Percentiles rank a stretch among this genome's conserved stretches.
Conservation (phyloP, 2,329 filamentous ascomycete genomes). For the Stemphylium vesicarium region DNA sequence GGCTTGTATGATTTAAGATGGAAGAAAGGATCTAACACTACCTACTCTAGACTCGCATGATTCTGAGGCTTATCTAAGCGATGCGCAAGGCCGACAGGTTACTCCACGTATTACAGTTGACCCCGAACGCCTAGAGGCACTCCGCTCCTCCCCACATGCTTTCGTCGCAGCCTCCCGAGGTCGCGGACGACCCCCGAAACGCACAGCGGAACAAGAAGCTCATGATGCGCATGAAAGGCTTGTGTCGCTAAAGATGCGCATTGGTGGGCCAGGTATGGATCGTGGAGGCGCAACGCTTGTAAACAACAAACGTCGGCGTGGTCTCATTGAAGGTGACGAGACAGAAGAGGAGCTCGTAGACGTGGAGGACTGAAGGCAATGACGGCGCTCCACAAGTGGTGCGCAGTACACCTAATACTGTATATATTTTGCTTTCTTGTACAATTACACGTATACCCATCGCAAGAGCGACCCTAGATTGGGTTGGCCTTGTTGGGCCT, state of each 20-base stretch:
- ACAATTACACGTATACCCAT: conserved; percentile 16
- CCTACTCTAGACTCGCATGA: conserved; percentile 45
- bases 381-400: not conserved
- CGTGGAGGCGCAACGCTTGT: conserved; percentile 60
- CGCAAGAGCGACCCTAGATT: not conserved
- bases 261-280: conserved; percentile 61
- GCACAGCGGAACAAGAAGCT: conserved; percentile 53
- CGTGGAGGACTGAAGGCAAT: conserved; percentile 27
- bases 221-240: conserved; percentile 54
- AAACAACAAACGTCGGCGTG: conserved; percentile 57
- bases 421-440: not conserved
- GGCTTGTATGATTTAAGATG: not conserved
- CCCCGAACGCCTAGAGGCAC: conserved; percentile 17
- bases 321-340: conserved; percentile 59
- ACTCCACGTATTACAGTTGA: conserved; percentile 52
- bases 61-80: conserved; percentile 57
- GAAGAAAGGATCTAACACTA: conserved; percentile 25
- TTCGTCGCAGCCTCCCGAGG: conserved; percentile 35
- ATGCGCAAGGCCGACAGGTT: conserved; percentile 54
- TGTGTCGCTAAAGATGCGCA: conserved; percentile 56
- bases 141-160: conserved; percentile 1
- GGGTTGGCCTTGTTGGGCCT: not conserved
- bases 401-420: not conserved
- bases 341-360: conserved; percentile 54
- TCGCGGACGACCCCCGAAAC: conserved; percentile 41